Conservation (phyloP, 192 early-diverging fungal species). For the Lobulomyces angularis region DNA sequence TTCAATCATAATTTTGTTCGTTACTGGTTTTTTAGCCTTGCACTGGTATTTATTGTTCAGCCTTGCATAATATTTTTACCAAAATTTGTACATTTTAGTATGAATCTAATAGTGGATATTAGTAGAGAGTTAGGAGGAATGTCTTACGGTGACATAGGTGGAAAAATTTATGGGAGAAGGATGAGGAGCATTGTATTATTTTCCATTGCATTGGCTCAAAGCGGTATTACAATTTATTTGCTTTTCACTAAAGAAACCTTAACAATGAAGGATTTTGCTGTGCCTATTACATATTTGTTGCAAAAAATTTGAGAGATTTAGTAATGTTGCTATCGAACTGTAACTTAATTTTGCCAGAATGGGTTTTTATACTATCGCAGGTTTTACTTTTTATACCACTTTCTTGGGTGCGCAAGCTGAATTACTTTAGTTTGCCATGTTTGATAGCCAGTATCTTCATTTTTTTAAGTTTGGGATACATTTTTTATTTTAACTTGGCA, state of each 20-base stretch:
- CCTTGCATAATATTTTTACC: neutral
- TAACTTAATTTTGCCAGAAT: conserved; percentile 40
- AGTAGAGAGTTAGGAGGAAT: conserved; percentile 28
- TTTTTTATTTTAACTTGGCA: conserved; percentile 70
- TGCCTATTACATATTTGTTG: conserved; percentile 79
- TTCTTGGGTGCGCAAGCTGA: conserved; percentile 83
- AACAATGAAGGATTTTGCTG: conserved; percentile 80
- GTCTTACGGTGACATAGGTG: conserved; percentile 45
- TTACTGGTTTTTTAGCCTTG: conserved; percentile 39
- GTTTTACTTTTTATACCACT: conserved; percentile 66
- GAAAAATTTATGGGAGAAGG: conserved; percentile 29
- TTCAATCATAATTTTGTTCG: conserved; percentile 22
- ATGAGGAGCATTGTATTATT: conserved; percentile 29
- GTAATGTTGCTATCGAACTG: conserved; percentile 58
- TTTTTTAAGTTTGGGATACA: conserved; percentile 68
- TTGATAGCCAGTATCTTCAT: conserved; percentile 89
- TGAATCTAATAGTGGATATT: conserved; percentile 34
- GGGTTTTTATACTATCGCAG: conserved; percentile 66
- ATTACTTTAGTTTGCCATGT: conserved; percentile 71
- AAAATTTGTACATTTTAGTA: conserved; percentile 39
- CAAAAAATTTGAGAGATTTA: conserved; percentile 63
- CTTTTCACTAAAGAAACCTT: no score
- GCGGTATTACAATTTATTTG: no score
- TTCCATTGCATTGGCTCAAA: conserved; percentile 41
- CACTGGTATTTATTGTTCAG: no score